phyloP scores from a whole-genome alignment of 768 basidiomycete genomes.

The Rhizopogon salebrosus region DNA sequence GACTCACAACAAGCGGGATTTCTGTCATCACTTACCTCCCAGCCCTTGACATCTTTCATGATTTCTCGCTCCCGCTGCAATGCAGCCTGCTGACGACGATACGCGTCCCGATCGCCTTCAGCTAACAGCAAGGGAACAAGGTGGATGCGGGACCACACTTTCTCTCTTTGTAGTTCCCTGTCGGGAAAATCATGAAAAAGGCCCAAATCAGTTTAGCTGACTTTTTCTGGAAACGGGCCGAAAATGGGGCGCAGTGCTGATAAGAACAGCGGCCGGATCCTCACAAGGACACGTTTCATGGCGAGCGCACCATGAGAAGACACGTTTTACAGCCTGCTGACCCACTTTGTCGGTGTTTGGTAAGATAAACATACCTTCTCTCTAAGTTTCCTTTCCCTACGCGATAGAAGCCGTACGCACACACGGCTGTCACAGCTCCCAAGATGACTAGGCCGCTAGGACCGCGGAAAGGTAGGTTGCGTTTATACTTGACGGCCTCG shows the following conservation, averaged over 20 bases:
- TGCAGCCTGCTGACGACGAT: slow-evolving; percentile 76
- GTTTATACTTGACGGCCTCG: slow-evolving; percentile 89
- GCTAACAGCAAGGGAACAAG: slow-evolving; percentile 88
- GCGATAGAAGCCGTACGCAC: slow-evolving; percentile 88
- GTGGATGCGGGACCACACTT: slow-evolving; percentile 93
- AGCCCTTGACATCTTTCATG: slow-evolving; percentile 90
- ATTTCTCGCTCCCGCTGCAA: slow-evolving; percentile 78
- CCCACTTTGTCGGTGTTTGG: slow-evolving; percentile 23
- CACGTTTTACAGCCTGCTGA: slow-evolving; percentile 73
- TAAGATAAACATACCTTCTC: slow-evolving; percentile 67
- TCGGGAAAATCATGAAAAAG: slow-evolving; percentile 26
- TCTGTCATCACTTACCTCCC: slow-evolving; percentile 70
- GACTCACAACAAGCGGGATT: slow-evolving; percentile 18
- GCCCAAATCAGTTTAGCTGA: slow-evolving; percentile 40
- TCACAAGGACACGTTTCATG: slow-evolving; percentile 62
- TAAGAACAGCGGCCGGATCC: slow-evolving; percentile 40
- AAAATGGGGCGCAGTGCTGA: slow-evolving; percentile 31
- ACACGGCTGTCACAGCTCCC: slow-evolving; percentile 79
- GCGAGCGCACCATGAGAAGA: slow-evolving; percentile 48
- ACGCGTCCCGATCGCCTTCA: slow-evolving; percentile 88
- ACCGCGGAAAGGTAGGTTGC: slow-evolving; percentile 87
- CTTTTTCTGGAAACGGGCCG: slow-evolving; percentile 40
- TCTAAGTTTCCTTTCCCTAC: slow-evolving; percentile 89
- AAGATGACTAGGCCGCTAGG: slow-evolving; percentile 84
- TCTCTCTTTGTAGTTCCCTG: slow-evolving; percentile 92